Evolutionary conservation across 306 rosid species (phyloP).

Genomic region (Gastrolobium villosum): DNA sequence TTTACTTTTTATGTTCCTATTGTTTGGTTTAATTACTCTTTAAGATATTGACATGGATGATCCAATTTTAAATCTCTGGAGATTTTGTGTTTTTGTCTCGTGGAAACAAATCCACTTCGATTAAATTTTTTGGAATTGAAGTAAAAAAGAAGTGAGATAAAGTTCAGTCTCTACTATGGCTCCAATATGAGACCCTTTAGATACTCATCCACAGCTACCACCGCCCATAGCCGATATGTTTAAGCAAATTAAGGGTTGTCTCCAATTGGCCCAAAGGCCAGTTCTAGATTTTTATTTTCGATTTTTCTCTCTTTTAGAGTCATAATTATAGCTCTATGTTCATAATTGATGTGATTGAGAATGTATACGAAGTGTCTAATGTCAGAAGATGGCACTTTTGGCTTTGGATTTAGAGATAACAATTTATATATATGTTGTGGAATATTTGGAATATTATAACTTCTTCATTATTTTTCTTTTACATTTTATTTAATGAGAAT

Average conservation of each 20-base stretch:
- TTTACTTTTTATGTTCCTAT: not conserved
- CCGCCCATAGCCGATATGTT: constrained; percentile 90
- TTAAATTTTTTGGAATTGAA: constrained; percentile 37
- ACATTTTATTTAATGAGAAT: too few species aligned
- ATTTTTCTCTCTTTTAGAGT: not conserved
- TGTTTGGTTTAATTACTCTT: not conserved
- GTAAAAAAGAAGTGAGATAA: constrained; percentile 45
- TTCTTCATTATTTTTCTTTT: too few species aligned
- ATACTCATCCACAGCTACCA: constrained; percentile 84
- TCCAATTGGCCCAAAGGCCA: constrained; percentile 96
- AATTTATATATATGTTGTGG: not conserved
- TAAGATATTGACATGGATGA: not conserved
- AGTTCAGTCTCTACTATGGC: constrained; percentile 90
- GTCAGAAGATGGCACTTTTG: too few species aligned
- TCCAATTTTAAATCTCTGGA: not conserved
- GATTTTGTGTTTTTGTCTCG: not conserved
- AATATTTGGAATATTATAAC: too few species aligned
- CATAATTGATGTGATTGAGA: too few species aligned
- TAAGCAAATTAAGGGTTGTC: constrained; percentile 87
- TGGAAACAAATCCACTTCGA: not conserved
- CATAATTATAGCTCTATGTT: too few species aligned
- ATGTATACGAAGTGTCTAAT: too few species aligned
- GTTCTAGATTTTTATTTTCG: not conserved
- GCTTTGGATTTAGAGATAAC: constrained; percentile 30
- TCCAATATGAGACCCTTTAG: constrained; percentile 85